phyloP scores from a whole-genome alignment of 345 rosid species.

The Corymbia maculata region DNA sequence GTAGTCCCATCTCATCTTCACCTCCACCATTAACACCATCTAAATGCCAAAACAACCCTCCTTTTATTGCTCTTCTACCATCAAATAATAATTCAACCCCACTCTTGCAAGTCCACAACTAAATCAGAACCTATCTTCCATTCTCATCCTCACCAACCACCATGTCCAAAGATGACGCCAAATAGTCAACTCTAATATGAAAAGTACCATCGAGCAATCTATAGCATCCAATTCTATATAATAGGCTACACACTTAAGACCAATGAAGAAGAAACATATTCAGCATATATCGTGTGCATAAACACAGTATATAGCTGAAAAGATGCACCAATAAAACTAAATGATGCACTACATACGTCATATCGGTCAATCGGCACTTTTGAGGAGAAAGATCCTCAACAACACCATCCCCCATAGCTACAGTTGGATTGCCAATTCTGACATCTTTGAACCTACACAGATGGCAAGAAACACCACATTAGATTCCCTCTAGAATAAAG shows the following conservation, averaged over 20 bases:
- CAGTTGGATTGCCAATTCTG: conserved; percentile 57
- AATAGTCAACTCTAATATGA: neutral
- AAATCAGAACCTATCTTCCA: neutral
- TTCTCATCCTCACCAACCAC: neutral
- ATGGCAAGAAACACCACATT: neutral
- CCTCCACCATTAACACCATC: neutral
- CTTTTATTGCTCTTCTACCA: neutral
- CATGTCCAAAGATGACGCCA: neutral
- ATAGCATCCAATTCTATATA: neutral
- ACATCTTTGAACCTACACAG: conserved; percentile 58
- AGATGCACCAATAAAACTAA: neutral
- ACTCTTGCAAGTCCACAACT: neutral
- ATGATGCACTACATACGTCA: conserved; percentile 38
- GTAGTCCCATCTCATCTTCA: neutral
- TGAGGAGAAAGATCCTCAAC: conserved; percentile 48
- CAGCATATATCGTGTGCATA: neutral
- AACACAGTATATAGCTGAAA: neutral
- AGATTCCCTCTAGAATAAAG: neutral
- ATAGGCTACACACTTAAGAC: neutral
- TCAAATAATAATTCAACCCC: neutral
- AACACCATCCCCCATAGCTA: conserved; percentile 11
- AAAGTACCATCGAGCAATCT: neutral
- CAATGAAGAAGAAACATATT: neutral
- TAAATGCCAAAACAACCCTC: neutral
- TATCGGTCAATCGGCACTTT: conserved; percentile 71